Base-by-base conservation (phyloP, 1,284 basidiomycete species). In the Cerioporus squamosus region DNA sequence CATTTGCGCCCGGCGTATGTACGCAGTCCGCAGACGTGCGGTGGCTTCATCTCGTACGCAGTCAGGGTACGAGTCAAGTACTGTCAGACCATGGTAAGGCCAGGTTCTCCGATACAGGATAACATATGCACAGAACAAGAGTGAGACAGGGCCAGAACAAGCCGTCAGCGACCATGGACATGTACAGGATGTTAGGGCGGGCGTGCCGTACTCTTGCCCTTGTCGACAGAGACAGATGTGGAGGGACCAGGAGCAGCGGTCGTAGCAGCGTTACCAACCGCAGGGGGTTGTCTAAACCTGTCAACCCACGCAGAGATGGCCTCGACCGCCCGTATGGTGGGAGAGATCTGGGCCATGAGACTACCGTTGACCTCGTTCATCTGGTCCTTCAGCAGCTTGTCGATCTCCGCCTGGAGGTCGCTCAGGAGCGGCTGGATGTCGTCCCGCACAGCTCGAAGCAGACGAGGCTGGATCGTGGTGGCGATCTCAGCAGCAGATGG, bases 401-500 rank as follows among this genome's bases (percentile, higher is more conserved):
- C 69, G 12, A 85, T 65, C 10, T 78, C 70, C 7, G 59, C 51
- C 8, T 74, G 77, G 36, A 79, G 57, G 5, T 74, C 63, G 9
- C 70, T 63, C 12, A 85, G 66, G 10, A 76, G 66, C 1, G 78
- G 72, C 44, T 66, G 56, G 18, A 84, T 70, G 17, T 74, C 73
- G 1, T 75, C 65, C 20, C 73, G 78, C 22, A 82, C 71, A 9
- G 74, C 68, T 29, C 74, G 68, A 2, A 75, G 56, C 15, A 85
- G 62, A 1, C 74, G 71, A 20, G 76, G 76, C 23, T 76, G 69
- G 49, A 85, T 69, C 14, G 73, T 64, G 24, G 75, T 65, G 9
- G 81, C 51, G 53, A 86, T 70, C 51, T 78, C 73, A n/a, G 81
- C 77, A 0, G 72, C 59, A 5, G 79, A 71, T 2, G 77, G 72